Evolutionary conservation across 1,284 basidiomycete species (phyloP).

Genomic region (Cryptococcus sp.): DNA sequence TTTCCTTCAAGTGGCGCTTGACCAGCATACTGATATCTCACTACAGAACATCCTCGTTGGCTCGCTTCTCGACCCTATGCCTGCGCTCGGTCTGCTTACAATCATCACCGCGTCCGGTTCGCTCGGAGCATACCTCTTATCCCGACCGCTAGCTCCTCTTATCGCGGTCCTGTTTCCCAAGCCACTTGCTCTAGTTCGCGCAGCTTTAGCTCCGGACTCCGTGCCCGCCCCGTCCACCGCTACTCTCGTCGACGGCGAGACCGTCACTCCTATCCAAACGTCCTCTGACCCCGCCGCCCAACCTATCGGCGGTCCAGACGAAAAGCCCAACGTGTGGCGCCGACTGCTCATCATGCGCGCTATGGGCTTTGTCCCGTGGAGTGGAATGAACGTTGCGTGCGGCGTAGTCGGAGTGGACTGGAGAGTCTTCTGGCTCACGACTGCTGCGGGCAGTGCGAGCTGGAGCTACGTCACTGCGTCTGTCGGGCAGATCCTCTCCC

Average conservation of each 20-base stretch:
- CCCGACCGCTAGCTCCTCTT: conserved; percentile 79
- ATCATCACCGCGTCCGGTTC: conserved; percentile 83
- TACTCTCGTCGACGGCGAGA: conserved; percentile 25
- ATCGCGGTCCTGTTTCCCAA: conserved; percentile 76
- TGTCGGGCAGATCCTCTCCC: conserved; percentile 50
- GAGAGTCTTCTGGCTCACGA: conserved; percentile 73
- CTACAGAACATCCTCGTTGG: conserved; percentile 85
- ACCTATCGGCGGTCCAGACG: conserved; percentile 30
- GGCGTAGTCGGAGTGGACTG: conserved; percentile 86
- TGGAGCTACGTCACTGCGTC: conserved; percentile 60
- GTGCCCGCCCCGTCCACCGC: conserved; percentile 24
- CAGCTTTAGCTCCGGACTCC: conserved; percentile 44
- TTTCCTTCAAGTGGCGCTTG: not conserved
- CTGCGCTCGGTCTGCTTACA: conserved; percentile 76
- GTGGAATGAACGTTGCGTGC: conserved; percentile 89
- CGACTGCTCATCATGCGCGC: conserved; percentile 79
- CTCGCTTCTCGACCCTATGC: conserved; percentile 74
- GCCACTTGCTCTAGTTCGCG: conserved; percentile 68
- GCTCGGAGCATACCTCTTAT: conserved; percentile 71
- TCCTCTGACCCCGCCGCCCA: conserved; percentile 32
- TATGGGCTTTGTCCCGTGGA: conserved; percentile 89
- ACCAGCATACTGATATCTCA: not conserved
- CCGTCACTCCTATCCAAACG: conserved; percentile 48
- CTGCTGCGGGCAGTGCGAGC: conserved; percentile 81
- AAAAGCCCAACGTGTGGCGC: conserved; percentile 67